Conservation (phyloP, 2,329 filamentous ascomycete genomes). For the Dendrostoma leiphaemia region DNA sequence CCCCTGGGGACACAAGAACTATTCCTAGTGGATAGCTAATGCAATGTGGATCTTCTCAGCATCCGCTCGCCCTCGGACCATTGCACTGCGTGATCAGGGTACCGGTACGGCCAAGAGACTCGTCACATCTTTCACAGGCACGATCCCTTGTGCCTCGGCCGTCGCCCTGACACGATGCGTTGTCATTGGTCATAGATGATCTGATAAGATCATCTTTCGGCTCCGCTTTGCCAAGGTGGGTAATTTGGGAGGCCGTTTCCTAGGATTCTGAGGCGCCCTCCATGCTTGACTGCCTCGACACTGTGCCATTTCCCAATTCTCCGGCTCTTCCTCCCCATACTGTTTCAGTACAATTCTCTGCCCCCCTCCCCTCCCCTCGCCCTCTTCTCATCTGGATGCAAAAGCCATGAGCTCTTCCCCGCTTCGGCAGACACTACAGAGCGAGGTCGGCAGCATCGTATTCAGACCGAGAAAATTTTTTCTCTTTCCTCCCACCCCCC, state of each 20-base stretch:
- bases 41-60: not conserved
- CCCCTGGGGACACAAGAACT: slow-evolving; percentile 8
- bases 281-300: slow-evolving; percentile 7
- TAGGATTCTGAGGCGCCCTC: slow-evolving; percentile 7
- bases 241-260: slow-evolving; percentile 1
- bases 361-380: slow-evolving; percentile 3
- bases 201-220: slow-evolving; percentile 24
- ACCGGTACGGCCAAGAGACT: slow-evolving; percentile 7
- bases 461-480: slow-evolving; percentile 13
- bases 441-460: slow-evolving; percentile 16
- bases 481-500: not conserved
- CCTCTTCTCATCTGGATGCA: not conserved
- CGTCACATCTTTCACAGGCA: slow-evolving; percentile 14
- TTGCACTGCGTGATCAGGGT: slow-evolving; percentile 3
- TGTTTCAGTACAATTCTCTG: not conserved
- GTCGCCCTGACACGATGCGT: not conserved
- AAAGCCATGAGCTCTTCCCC: slow-evolving; percentile 5
- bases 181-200: slow-evolving; percentile 24
- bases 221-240: slow-evolving; percentile 1
- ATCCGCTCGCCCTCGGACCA: not conserved
- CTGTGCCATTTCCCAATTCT: not conserved
- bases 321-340: not conserved
- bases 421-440: slow-evolving; percentile 12
- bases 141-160: slow-evolving; percentile 6
- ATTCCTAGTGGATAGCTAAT: not conserved